Evolutionary conservation across 202 grass and related monocot genomes (phyloP).

Genomic region (Zoysia matrella): DNA sequence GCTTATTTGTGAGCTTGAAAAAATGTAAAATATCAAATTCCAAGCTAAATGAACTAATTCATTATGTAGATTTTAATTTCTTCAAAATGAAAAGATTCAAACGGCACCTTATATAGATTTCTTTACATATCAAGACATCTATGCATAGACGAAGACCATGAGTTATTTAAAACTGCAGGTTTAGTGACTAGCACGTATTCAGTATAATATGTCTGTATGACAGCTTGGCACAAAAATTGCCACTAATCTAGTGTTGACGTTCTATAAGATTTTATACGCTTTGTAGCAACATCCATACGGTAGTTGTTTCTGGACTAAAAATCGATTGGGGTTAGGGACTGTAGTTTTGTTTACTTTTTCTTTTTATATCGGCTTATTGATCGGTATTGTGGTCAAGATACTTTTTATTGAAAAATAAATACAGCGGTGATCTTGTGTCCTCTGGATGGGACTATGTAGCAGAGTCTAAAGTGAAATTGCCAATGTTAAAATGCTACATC

Average conservation of each 20-base stretch:
- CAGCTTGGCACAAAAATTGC: neutral
- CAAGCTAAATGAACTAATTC: no score
- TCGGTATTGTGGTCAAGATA: neutral
- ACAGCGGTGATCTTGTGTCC: neutral
- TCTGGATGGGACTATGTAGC: neutral
- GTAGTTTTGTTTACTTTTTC: neutral
- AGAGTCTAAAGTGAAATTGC: no score
- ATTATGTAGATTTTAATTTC: no score
- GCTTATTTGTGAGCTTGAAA: no score
- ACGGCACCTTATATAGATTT: neutral
- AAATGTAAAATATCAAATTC: no score
- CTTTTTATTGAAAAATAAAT: neutral
- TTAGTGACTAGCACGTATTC: constrained; percentile 40
- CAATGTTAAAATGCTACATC: no score
- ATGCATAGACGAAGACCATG: constrained; percentile 18
- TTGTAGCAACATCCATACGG: neutral
- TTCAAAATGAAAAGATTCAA: no score
- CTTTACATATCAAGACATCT: neutral
- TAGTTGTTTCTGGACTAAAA: constrained; percentile 20
- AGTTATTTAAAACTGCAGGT: constrained; percentile 27
- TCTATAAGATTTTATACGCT: constrained; percentile 6
- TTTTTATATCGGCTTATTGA: neutral
- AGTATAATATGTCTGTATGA: neutral
- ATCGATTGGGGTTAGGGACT: neutral
- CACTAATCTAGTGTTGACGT: constrained; percentile 15